Conservation (phyloP, 352 stramenopile genomes). For the Globisporangium lucens region DNA sequence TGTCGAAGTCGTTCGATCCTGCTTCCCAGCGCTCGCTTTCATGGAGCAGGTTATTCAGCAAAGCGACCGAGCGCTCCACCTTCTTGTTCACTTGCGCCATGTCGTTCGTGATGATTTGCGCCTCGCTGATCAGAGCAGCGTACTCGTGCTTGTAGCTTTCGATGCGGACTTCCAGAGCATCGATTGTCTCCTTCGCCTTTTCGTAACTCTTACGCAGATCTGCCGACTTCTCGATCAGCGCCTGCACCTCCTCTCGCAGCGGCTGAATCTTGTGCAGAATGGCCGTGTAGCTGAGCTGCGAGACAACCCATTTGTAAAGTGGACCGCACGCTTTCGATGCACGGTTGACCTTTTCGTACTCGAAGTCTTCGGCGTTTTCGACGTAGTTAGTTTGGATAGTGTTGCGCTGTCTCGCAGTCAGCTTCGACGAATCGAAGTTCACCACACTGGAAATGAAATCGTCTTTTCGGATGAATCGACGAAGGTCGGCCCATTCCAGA, state of each 20-base stretch:
- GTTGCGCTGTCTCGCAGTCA: slow-evolving; percentile 93
- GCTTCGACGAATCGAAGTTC: slow-evolving; percentile 98
- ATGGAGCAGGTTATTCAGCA: slow-evolving; percentile 97
- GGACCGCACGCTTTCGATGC: slow-evolving; percentile 97
- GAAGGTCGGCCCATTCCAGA: slow-evolving; percentile 96
- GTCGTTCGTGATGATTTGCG: slow-evolving; percentile 97
- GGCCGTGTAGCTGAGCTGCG: slow-evolving; percentile 97
- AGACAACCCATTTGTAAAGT: slow-evolving; percentile 99
- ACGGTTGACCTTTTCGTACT: slow-evolving; percentile 91
- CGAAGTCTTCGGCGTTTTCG: slow-evolving; percentile 87
- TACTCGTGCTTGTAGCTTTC: slow-evolving; percentile 99
- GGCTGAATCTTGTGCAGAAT: slow-evolving; percentile 99
- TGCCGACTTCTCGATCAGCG: slow-evolving; percentile 93
- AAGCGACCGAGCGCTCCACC: slow-evolving; percentile 94
- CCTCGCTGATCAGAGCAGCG: slow-evolving; percentile 95
- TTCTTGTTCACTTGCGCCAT: slow-evolving; percentile 98
- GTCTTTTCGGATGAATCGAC: slow-evolving; percentile 95
- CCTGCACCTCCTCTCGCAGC: slow-evolving; percentile 97
- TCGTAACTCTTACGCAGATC: slow-evolving; percentile 93
- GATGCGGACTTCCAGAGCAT: slow-evolving; percentile 95
- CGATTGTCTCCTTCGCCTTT: slow-evolving; percentile 91
- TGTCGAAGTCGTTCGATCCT: slow-evolving; percentile 95
- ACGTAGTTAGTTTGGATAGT: slow-evolving; percentile 96
- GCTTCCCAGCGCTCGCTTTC: slow-evolving; percentile 98
- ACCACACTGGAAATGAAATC: slow-evolving; percentile 99